phyloP scores from a whole-genome alignment of 2,329 filamentous ascomycete genomes.

The Claviceps quebecensis region DNA sequence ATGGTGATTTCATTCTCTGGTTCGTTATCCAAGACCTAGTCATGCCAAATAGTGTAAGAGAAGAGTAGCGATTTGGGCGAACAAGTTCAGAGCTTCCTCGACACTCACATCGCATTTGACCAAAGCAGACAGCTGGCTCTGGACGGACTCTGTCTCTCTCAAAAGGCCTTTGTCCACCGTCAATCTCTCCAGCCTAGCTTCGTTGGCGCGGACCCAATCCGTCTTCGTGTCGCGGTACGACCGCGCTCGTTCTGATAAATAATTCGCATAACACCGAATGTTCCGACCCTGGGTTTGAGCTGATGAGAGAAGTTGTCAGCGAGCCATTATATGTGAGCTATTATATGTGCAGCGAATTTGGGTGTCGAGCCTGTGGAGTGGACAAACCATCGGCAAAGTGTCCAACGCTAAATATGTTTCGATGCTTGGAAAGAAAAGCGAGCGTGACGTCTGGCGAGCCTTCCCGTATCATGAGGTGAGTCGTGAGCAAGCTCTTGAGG shows the following conservation, averaged over 20 bases:
- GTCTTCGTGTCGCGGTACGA: conserved; percentile 73
- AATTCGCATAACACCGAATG: conserved; percentile 81
- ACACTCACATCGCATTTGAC: conserved; percentile 73
- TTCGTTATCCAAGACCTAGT: conserved; percentile 69
- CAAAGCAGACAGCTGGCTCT: conserved; percentile 72
- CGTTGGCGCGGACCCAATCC: conserved; percentile 77
- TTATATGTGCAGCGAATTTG: no score
- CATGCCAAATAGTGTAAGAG: neutral
- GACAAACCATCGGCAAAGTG: conserved; percentile 78
- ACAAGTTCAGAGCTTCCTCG: no score
- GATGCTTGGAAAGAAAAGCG: conserved; percentile 67
- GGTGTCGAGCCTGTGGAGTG: neutral
- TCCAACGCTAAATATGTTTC: conserved; percentile 73
- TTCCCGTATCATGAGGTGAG: conserved; percentile 95
- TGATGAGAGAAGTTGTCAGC: conserved; percentile 19
- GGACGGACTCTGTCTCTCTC: conserved; percentile 80
- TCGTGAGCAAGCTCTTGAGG: conserved; percentile 91
- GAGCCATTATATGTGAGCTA: no score
- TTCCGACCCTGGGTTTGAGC: conserved; percentile 92
- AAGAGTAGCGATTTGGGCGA: no score
- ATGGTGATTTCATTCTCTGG: conserved; percentile 94
- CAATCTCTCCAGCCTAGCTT: conserved; percentile 70
- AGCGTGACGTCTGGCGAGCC: conserved; percentile 81
- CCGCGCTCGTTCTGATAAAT: conserved; percentile 68
- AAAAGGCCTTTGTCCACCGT: conserved; percentile 84